Conservation (phyloP, 176 grass and related monocot species). For the Hyparrhenia diplandra region DNA sequence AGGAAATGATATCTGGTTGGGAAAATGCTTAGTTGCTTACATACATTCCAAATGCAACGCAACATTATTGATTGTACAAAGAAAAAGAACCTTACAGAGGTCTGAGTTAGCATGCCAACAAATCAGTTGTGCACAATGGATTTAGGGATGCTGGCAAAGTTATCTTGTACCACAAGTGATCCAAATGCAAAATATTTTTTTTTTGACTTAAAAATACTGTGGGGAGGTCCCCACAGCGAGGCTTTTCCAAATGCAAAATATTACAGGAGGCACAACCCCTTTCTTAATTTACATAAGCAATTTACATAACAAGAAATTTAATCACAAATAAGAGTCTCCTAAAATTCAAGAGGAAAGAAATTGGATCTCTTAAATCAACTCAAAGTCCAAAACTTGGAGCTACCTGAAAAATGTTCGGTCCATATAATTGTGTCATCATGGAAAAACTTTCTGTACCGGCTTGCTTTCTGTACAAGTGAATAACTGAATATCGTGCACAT, state of each 20-base stretch:
- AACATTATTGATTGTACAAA: no score
- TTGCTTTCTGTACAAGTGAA: background rate
- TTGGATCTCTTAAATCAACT: background rate
- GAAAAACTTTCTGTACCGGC: background rate
- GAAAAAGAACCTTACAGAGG: no score
- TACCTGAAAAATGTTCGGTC: no score
- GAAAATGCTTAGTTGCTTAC: no score
- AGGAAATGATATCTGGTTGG: no score
- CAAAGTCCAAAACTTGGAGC: no score
- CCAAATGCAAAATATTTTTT: no score
- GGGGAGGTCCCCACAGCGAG: no score
- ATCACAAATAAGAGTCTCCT: background rate
- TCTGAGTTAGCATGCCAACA: no score
- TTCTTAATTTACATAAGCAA: background rate
- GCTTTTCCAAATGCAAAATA: no score
- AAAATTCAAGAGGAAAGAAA: constrained; percentile 11
- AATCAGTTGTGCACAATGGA: background rate
- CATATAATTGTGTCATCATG: background rate
- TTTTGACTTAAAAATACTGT: no score
- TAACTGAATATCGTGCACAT: background rate
- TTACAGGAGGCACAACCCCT: background rate
- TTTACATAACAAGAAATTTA: background rate
- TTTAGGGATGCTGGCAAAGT: background rate
- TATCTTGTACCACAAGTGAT: background rate
- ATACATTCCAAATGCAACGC: no score